Conservation (phyloP, 345 rosid species). For the Eucalyptus regnans region DNA sequence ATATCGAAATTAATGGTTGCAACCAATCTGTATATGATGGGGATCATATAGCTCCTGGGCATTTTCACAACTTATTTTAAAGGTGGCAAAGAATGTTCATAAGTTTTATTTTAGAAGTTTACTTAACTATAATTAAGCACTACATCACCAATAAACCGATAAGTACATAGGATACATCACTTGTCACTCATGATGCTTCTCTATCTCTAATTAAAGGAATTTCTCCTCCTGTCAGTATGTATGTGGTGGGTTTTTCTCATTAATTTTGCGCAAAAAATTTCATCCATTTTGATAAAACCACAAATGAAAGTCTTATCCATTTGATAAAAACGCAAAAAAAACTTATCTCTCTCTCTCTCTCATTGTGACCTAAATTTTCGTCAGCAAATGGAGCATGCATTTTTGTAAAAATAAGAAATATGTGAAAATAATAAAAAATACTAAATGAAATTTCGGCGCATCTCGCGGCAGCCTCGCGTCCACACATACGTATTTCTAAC, state of each 20-base stretch:
- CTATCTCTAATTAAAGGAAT: not conserved
- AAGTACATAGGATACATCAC: not conserved
- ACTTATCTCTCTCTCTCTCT: too few relatives aligned
- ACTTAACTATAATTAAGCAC: not conserved
- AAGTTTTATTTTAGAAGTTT: not conserved
- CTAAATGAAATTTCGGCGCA: too few relatives aligned
- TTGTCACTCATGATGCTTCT: not conserved
- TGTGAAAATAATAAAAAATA: too few relatives aligned
- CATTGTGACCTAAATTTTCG: fast-evolving
- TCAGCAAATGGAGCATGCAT: not conserved
- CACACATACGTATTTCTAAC: too few relatives aligned
- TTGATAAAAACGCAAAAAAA: too few relatives aligned
- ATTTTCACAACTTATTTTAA: too few relatives aligned
- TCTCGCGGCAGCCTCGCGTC: too few relatives aligned
- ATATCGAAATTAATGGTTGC: fast-evolving
- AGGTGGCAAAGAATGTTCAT: too few relatives aligned
- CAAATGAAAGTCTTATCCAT: not conserved
- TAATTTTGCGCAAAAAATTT: too few relatives aligned
- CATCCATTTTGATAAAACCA: too few relatives aligned
- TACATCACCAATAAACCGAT: not conserved
- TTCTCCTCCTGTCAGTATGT: not conserved
- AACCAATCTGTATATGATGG: too few relatives aligned
- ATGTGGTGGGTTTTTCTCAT: not conserved
- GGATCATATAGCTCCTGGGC: fast-evolving
- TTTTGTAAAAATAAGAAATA: not conserved